Percentiles rank a stretch among this genome's conserved stretches.
These are phyloP conservation scores for Psilocybe cubensis DNA, from an alignment of 768 basidiomycete genomes.

Conservation along the genomic window DNA sequence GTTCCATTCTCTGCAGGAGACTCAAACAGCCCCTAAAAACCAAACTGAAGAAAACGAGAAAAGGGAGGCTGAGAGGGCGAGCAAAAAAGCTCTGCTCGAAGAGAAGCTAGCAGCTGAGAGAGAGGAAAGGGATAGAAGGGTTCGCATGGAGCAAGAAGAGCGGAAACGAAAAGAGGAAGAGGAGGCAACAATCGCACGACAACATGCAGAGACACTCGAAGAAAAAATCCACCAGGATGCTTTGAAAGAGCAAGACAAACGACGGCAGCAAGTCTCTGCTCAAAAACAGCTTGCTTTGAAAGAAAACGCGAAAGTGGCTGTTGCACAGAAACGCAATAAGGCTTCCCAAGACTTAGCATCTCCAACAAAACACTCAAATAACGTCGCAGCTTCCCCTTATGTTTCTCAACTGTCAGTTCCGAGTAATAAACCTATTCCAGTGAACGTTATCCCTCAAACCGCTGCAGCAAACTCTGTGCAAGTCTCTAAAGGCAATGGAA, in stretches of 20 bases:
- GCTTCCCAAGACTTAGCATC: not conserved
- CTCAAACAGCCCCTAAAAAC: not conserved
- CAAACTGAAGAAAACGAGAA: not conserved
- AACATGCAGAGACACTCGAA: not conserved
- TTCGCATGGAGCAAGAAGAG: conserved; percentile 15
- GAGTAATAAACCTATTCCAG: no score
- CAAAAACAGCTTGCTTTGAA: not conserved
- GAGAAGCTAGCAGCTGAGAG: conserved; percentile 6
- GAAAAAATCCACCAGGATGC: not conserved
- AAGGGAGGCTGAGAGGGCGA: not conserved
- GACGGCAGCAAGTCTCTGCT: not conserved
- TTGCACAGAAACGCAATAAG: not conserved
- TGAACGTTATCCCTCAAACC: no score
- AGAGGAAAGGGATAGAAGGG: conserved; percentile 15
- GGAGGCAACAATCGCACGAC: not conserved
- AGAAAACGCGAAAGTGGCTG: not conserved
- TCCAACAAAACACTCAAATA: no score
- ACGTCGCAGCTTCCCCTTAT: no score
- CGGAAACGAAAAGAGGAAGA: conserved; percentile 6
- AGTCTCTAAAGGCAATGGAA: no score
- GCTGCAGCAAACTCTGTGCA: no score
- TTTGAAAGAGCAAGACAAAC: not conserved
- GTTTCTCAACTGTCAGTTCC: no score
- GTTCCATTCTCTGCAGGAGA: no score
- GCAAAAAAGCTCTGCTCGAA: not conserved